Base-by-base conservation (phyloP, 2,329 filamentous ascomycete genomes). In the Didymosphaeria variabile region DNA sequence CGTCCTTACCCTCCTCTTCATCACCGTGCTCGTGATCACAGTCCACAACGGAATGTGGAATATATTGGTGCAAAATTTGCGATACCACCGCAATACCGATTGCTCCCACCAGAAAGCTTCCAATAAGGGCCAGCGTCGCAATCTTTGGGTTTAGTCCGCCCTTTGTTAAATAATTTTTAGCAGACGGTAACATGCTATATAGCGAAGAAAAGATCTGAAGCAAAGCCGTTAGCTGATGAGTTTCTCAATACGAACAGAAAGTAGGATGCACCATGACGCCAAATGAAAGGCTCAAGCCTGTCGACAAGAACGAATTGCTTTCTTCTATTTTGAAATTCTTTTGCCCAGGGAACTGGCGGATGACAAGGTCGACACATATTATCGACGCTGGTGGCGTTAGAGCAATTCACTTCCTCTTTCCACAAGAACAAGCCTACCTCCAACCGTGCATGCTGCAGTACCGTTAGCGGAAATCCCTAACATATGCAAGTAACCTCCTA, bases 131-230 rank as follows among this genome's bases (percentile, higher is more conserved):
- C 70, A 91, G 86, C 15, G 89, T 90, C 6, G 94, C 92, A 2
- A 80, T 75, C 63, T 89, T 86, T 3, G 91, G 83, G 8, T 86
- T 84, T 78, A 89, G 89, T 17, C 88, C 89, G 55, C 88, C 90
- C 57, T 88, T 84, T 61, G 85, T 82, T 3, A 99, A 85, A 73
- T 97, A 97, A 42, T 83, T 84, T 73, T 91, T 93, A 2, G 94
- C 89, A 21, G 92, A 93, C 10, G 94, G 94, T 8, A 98, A 85
- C 91, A 98, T 97, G 78, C 90, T 95, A 78, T 94, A 97, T 32
- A 98, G 81, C 1, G 94, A 90, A 38, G 94, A 97, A 79, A 97
- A 97, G 44, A 97, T 86, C 93, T 97, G 70, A 32, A 5, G 7
- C 54, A n/a, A n/a, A 26, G 32, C 45, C 13, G 58, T 73, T 32